A percentile compares a stretch with the other conserved stretches of the same genome.
These are phyloP conservation scores for Backusella circina DNA, from an alignment of 192 early-diverging fungal species.

Conservation along the genomic window DNA sequence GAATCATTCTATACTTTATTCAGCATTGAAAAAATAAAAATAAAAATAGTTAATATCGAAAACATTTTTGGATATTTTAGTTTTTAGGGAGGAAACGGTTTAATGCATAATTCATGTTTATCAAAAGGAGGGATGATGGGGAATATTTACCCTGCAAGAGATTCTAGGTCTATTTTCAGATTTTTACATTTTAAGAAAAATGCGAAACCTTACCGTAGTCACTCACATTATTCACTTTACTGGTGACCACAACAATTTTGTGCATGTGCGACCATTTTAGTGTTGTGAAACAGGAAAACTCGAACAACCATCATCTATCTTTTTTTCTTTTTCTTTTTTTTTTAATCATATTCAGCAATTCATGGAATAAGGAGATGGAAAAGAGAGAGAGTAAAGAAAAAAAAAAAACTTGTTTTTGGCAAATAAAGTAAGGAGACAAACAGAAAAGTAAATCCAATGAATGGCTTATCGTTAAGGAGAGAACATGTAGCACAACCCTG, in stretches of 20 bases:
- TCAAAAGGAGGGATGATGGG: background rate
- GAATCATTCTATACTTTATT: background rate
- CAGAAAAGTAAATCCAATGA: background rate
- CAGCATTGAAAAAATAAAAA: background rate
- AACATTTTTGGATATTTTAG: background rate
- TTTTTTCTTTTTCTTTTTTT: background rate
- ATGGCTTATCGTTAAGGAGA: background rate
- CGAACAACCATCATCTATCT: background rate
- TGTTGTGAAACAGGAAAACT: background rate
- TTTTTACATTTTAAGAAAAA: constrained; percentile 4
- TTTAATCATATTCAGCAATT: background rate
- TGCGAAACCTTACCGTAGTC: background rate
- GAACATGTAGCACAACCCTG: background rate
- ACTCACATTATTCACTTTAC: background rate
- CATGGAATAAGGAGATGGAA: background rate
- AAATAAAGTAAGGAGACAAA: background rate
- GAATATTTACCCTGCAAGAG: background rate
- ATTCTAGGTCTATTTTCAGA: background rate
- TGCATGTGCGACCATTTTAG: background rate
- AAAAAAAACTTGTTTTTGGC: background rate
- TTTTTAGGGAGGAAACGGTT: background rate
- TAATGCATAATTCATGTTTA: background rate
- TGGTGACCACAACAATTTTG: background rate
- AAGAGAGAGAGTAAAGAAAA: background rate
- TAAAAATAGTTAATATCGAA: background rate